Evolutionary conservation across 805 yeast species (phyloP), one percentile per base, ranked within the genome.

Genomic region (Starmerella vitae): DNA sequence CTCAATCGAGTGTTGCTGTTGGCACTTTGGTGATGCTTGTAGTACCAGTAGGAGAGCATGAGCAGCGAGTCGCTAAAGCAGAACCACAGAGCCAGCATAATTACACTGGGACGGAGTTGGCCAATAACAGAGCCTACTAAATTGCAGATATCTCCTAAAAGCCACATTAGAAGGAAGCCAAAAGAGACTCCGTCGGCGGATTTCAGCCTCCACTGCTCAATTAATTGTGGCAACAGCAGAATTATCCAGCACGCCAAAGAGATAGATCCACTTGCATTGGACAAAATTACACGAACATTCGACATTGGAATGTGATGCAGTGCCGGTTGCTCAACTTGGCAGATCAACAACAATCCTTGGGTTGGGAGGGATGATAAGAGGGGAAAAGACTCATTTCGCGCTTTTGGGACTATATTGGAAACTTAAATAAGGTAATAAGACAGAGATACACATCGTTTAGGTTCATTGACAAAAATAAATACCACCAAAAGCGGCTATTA

Each of bases 211-310:
- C 85, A 81, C 59, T 80, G 88, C 55, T 80, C 93, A 20, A 80
- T 68, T 34, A 80, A 65, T 55, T 80, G 93, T 0, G 93, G 91
- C 48, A 81, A 60, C 42, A 80, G 66, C 30, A 80, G 59, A 12
- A 80, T 85, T 10, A 81, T 67, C 85, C 86, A 81, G 56, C 88
- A 77, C 0, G 88, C 84, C 30, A 80, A 65, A 24, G 75, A 68
- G 7, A 79, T 68, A 10, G 83, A 74, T 2, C 88, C 88, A 55
- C 75, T 67, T 3, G 76, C 60, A 2, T 81, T 80, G 3, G 83
- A 72, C 61, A 57, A 34, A 3, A 38, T 38, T 29, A 35, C 48
- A 5, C 38, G 35, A 5, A 13, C 13, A 24, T 24, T 9, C 27
- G 9, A 13, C 27, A n/a, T n/a, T n/a, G n/a, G n/a, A n/a, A n/a